phyloP scores from a whole-genome alignment of 139 green algal genomes.

The Chlorella sp. region DNA sequence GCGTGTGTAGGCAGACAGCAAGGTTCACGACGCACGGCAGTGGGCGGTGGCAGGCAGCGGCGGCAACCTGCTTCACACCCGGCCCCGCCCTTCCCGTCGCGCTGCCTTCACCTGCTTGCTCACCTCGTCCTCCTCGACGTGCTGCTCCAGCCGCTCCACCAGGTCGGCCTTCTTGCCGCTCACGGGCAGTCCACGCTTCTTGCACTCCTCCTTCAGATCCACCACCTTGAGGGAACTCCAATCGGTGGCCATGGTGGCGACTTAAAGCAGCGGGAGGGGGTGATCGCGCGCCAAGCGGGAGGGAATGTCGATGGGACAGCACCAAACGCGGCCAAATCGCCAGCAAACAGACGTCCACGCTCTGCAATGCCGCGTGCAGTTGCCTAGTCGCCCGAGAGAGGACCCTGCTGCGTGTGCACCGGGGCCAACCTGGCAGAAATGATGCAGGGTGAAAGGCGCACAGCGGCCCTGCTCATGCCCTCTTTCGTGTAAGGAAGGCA shows the following conservation, averaged over 20 bases:
- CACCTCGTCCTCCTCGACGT: slow-evolving; percentile 40
- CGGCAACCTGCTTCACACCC: neutral
- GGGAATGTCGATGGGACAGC: no score
- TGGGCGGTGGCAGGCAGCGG: neutral
- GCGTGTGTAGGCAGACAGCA: neutral
- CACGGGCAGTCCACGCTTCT: slow-evolving; percentile 46
- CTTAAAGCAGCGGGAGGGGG: neutral
- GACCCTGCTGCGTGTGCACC: no score
- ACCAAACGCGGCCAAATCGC: no score
- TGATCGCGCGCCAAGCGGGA: no score
- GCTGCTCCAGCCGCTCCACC: slow-evolving; percentile 43
- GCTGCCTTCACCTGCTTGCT: neutral
- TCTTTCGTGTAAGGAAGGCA: slow-evolving; percentile 39
- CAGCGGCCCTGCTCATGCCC: neutral
- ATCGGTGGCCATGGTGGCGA: neutral
- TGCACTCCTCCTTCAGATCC: slow-evolving; percentile 67
- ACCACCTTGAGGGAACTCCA: slow-evolving; percentile 36
- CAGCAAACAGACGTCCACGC: no score
- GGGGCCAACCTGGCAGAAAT: no score
- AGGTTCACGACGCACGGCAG: neutral
- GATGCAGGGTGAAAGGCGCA: neutral
- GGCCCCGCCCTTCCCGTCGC: neutral
- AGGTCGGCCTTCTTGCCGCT: slow-evolving; percentile 62
- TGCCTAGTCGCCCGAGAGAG: no score
- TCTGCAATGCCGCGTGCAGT: no score